Base-by-base conservation (phyloP, 2,329 filamentous ascomycete species). In the Leptographium radiaticola region DNA sequence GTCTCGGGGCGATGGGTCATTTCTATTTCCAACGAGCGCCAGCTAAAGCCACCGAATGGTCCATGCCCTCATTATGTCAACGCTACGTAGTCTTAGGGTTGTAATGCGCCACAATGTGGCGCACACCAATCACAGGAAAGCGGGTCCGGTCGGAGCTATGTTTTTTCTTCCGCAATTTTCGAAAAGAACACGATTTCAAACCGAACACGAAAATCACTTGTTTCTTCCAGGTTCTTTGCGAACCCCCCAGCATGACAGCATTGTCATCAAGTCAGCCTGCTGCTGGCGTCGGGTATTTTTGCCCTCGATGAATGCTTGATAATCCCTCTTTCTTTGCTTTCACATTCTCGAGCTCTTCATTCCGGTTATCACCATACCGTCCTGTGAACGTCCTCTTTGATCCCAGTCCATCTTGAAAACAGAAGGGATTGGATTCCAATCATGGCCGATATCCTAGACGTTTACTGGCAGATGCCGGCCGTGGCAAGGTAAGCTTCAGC, bases 401-500 rank as follows among this genome's bases (percentile, higher is more conserved):
- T 16, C 15, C 4, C 4, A 10, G 3, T 31, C 25, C 11, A n/a
- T 25, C 16, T 36, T 53, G 30, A 33, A 25, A 20, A 33, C 4
- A 36, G 11, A 20, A 48, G 45, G 31, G 16, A 48, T 31, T 18
- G 2, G 11, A 34, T 33, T 16, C 18, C 39, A 18, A 62, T 50
- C 18, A 72, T 72, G 70, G 65, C 70, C 55, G 70, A 71, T 45
- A 58, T 73, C 39, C 61, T 67, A 58, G 66, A 67, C 51, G 64
- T 63, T 55, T 74, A 68, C 60, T 71, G 68, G 66, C 65, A 62
- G 55, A 61, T 67, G 56, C 71, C 71, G 60, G 67, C 70, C 38
- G 60, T 74, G 52, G 66, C 72, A 49, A 69, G 70, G 70, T 73
- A 62, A 57, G 67, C 56, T 49, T 42, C 42, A 12, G 31, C 13